These are phyloP conservation scores for Rhizopogon vulgaris DNA, from an alignment of 768 basidiomycete species.

Conservation along the genomic window DNA sequence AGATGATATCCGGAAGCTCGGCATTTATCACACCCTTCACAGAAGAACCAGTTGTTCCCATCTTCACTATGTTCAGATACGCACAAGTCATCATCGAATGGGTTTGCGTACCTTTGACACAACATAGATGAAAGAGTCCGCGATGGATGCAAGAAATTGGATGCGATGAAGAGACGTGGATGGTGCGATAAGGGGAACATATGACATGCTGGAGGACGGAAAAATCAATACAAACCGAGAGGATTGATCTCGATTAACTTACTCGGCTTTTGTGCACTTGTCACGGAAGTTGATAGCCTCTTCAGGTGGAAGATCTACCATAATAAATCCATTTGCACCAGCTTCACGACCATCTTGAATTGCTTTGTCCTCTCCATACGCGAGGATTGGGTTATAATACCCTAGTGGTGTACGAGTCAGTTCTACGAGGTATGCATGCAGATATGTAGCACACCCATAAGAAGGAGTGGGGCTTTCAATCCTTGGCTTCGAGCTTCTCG, in stretches of 20 bases:
- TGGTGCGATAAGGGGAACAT: constrained; percentile 92
- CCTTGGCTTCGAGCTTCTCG: constrained; percentile 74
- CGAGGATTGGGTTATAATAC: constrained; percentile 94
- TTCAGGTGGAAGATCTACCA: constrained; percentile 97
- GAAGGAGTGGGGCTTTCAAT: constrained; percentile 75
- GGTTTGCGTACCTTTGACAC: constrained; percentile 75
- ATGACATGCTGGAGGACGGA: constrained; percentile 62
- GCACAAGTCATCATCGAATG: not conserved
- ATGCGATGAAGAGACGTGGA: constrained; percentile 86
- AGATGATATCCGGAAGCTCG: constrained; percentile 77
- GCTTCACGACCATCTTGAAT: constrained; percentile 85
- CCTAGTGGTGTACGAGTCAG: constrained; percentile 40
- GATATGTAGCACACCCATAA: constrained; percentile 67
- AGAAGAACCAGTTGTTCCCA: constrained; percentile 97
- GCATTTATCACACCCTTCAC: constrained; percentile 63
- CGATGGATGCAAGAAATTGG: constrained; percentile 86
- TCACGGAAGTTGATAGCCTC: constrained; percentile 88
- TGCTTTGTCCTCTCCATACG: constrained; percentile 92
- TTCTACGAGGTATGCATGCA: not conserved
- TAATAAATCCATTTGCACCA: constrained; percentile 95
- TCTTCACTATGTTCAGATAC: constrained; percentile 40
- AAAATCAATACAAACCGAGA: constrained; percentile 3
- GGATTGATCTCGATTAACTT: constrained; percentile 25
- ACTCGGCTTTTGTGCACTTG: constrained; percentile 80
- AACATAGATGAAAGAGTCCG: constrained; percentile 96